Evolutionary conservation across 2,329 filamentous ascomycete genomes (phyloP).

Genomic region (Penicillium paneum): DNA sequence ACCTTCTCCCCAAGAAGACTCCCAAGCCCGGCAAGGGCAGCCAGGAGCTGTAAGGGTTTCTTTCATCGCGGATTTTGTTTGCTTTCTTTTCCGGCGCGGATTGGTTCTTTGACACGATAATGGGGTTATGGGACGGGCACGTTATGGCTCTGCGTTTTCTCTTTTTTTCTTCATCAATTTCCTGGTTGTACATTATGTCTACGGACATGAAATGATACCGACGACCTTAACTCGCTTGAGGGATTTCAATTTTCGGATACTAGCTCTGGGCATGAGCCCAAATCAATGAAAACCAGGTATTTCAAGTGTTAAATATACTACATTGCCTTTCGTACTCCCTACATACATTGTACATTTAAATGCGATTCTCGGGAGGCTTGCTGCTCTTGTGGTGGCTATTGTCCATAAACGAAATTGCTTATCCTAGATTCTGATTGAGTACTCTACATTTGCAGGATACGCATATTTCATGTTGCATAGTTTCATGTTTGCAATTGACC

Average conservation of each 20-base stretch:
- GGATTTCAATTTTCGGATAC: constrained; percentile 28
- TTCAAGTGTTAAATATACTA: constrained; percentile 4
- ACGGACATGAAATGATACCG: constrained; percentile 51
- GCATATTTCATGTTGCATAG: not conserved
- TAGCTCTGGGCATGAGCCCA: constrained; percentile 14
- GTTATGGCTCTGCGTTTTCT: constrained; percentile 56
- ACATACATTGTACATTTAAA: not conserved
- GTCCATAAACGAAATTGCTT: not conserved
- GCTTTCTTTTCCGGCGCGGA: constrained; percentile 69
- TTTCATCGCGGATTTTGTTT: constrained; percentile 41
- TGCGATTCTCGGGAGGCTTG: too few species aligned
- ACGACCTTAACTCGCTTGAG: constrained; percentile 33
- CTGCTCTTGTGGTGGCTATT: not conserved
- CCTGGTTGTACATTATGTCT: constrained; percentile 62
- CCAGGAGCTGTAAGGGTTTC: constrained; percentile 79
- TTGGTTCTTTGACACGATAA: constrained; percentile 67
- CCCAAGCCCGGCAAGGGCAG: constrained; percentile 91
- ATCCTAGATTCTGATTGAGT: not conserved
- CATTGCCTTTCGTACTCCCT: not conserved
- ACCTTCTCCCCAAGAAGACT: constrained; percentile 99
- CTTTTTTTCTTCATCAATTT: constrained; percentile 42
- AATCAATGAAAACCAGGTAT: constrained; percentile 28
- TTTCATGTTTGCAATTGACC: not conserved
- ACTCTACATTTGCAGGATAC: not conserved
- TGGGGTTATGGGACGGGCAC: constrained; percentile 65